These are phyloP conservation scores for Wickerhamiella brachini DNA, from an alignment of 805 yeast species.

Conservation along the genomic window DNA sequence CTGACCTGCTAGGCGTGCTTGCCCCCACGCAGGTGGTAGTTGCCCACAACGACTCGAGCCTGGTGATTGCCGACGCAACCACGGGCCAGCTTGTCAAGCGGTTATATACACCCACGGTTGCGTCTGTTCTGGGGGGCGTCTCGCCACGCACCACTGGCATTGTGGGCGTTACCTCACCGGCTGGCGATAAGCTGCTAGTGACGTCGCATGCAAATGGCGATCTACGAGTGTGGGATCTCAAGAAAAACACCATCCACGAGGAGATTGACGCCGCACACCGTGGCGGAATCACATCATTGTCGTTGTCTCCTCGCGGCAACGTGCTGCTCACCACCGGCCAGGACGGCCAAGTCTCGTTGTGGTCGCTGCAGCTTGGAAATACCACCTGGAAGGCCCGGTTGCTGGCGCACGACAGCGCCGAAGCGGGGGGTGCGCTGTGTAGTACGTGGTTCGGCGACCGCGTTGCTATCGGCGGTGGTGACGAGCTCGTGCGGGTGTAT, in stretches of 20 bases:
- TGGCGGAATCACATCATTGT: conserved; percentile 11
- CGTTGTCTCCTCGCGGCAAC: background rate
- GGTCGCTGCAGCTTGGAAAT: conserved; percentile 14
- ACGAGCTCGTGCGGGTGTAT: conserved; percentile 16
- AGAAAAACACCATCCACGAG: conserved; percentile 12
- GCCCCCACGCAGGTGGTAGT: background rate
- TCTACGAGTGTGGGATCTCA: conserved; percentile 11
- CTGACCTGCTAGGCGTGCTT: background rate
- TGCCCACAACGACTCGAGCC: background rate
- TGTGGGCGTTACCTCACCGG: background rate
- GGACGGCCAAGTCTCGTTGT: conserved; percentile 19
- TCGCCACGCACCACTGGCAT: conserved; percentile 7
- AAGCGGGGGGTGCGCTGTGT: conserved; percentile 13
- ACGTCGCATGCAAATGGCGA: conserved; percentile 12
- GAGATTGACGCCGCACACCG: conserved; percentile 17
- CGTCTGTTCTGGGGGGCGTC: background rate
- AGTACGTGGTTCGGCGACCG: conserved; percentile 4
- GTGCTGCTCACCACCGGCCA: conserved; percentile 14
- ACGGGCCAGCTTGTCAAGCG: conserved; percentile 11
- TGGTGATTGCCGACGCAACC: conserved; percentile 11
- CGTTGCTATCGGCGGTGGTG: conserved; percentile 16
- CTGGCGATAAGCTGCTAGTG: conserved; percentile 9
- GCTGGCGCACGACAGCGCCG: conserved; percentile 16
- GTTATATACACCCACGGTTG: conserved; percentile 3
- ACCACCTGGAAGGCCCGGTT: conserved; percentile 18